Evolutionary conservation across 805 yeast genomes (phyloP).

Genomic region (Kluyveromyces aestuarii): DNA sequence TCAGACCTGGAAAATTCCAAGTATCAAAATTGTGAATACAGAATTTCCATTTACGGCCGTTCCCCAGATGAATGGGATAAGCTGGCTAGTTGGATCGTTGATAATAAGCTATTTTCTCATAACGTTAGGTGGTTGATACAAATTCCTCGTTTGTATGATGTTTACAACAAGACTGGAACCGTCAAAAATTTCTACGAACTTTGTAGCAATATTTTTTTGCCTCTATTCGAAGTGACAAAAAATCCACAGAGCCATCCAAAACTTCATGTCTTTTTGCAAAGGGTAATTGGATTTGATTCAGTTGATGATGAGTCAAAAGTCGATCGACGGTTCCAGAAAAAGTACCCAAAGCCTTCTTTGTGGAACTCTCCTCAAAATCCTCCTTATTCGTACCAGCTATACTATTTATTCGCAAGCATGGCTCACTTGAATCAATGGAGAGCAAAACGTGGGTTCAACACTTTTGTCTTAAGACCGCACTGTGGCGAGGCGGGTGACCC

Average conservation of each 20-base stretch:
- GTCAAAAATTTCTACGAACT: slow-evolving; percentile 69
- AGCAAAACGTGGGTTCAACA: slow-evolving; percentile 62
- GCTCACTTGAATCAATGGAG: slow-evolving; percentile 84
- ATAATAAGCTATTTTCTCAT: slow-evolving; percentile 82
- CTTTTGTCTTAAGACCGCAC: slow-evolving; percentile 94
- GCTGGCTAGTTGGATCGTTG: slow-evolving; percentile 90
- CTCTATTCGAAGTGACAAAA: slow-evolving; percentile 81
- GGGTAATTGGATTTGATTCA: slow-evolving; percentile 96
- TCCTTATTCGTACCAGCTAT: slow-evolving; percentile 93
- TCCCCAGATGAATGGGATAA: slow-evolving; percentile 90
- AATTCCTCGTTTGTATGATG: slow-evolving; percentile 86
- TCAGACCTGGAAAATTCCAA: slow-evolving; percentile 91
- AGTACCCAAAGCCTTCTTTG: slow-evolving; percentile 74
- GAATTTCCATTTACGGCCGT: slow-evolving; percentile 92
- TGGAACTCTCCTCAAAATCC: slow-evolving; percentile 83
- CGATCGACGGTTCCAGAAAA: slow-evolving; percentile 73
- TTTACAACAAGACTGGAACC: slow-evolving; percentile 69
- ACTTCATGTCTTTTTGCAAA: slow-evolving; percentile 73
- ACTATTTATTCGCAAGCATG: slow-evolving; percentile 80
- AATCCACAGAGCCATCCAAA: slow-evolving; percentile 89
- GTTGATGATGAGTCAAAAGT: slow-evolving; percentile 96
- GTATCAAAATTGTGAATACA: slow-evolving; percentile 94
- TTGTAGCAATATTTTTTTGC: slow-evolving; percentile 70
- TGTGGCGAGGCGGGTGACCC: slow-evolving; percentile 99
- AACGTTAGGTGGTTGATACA: slow-evolving; percentile 97